Conservation (phyloP, 768 basidiomycete genomes). For the Gyrodon lividus region DNA sequence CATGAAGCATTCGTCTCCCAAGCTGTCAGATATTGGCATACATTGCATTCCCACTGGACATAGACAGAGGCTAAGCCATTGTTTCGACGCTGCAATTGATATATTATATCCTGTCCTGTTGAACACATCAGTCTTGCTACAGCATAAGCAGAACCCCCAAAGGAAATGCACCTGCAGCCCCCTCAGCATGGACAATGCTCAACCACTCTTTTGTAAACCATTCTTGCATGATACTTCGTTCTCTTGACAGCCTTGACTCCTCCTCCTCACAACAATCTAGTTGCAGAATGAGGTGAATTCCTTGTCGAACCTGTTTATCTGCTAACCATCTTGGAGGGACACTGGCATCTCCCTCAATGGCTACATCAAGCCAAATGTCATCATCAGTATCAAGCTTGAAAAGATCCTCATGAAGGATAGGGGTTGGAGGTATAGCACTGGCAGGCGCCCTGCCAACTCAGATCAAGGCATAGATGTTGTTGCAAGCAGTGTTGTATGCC, state of each 20-base stretch:
- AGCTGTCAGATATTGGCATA: too few species aligned
- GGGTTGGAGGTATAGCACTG: not conserved
- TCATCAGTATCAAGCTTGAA: not conserved
- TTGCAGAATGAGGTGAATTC: not conserved
- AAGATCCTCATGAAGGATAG: not conserved
- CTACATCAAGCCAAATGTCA: not conserved
- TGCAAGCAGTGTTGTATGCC: not conserved
- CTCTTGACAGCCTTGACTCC: not conserved
- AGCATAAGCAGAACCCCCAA: too few species aligned
- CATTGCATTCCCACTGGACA: too few species aligned
- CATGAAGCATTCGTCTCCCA: too few species aligned
- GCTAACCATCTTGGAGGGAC: not conserved
- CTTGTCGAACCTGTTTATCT: not conserved
- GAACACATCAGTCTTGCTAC: too few species aligned
- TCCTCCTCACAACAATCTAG: not conserved
- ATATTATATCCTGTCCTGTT: too few species aligned
- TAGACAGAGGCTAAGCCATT: too few species aligned
- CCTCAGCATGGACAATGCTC: too few species aligned
- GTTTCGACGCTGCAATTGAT: too few species aligned
- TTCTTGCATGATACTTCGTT: not conserved
- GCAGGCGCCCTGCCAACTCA: not conserved
- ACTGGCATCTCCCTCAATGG: not conserved
- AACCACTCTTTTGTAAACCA: not conserved
- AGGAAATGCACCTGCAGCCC: too few species aligned
- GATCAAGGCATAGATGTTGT: not conserved